Evolutionary conservation across 2,329 filamentous ascomycete species (phyloP), one percentile per base, ranked within the genome.

Genomic region (Coniella vitis): DNA sequence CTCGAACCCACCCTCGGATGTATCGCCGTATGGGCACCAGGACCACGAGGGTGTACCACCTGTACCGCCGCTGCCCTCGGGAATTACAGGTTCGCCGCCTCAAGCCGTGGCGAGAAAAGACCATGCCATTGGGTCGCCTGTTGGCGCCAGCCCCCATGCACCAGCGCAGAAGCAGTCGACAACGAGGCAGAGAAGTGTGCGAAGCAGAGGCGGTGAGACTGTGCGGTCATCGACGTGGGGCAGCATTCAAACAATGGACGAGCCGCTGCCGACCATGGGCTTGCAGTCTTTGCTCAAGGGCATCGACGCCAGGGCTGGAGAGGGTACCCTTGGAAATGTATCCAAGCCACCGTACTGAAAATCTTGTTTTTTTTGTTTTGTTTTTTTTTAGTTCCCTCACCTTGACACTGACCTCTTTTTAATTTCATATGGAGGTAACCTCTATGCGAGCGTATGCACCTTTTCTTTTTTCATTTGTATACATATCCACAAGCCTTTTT

Each of bases 61-160:
- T 0, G 77, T 81, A 12, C 78, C 78, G 5, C 76, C 76, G 1
- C 61, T 81, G 54, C 78, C 76, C 13, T 58, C 58, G 3, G 56
- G 55, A 1, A 44, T 65, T 7, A 55, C 58, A 22, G 54, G 58
- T 10, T 53, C 55, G 19, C 38, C 54, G 19, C 53, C 52, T 17
- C 32, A 50, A 3, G 38, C 46, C 19, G 40, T 42, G 16, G 45
- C 52, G 12, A 35, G 38, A 14, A 51, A 48, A 22, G 51, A 55
- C 19, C 45, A 56, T 32, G 54, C 56, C 14, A 25, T 29, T n/a
- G n/a, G n/a, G 25, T 49, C 47, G n/a, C 47, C 22, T 20, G 17
- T 39, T 20, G 17, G 35, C 22, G 37, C 39, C 38, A 25, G 9
- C 36, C 48, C 42, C 7, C 25, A 45, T 42, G 29, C 22, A 8